Percentiles rank a stretch among this genome's conserved stretches.
phyloP scores from a whole-genome alignment of 495 filamentous ascomycete genomes.

The Aspergillus cavernicola region DNA sequence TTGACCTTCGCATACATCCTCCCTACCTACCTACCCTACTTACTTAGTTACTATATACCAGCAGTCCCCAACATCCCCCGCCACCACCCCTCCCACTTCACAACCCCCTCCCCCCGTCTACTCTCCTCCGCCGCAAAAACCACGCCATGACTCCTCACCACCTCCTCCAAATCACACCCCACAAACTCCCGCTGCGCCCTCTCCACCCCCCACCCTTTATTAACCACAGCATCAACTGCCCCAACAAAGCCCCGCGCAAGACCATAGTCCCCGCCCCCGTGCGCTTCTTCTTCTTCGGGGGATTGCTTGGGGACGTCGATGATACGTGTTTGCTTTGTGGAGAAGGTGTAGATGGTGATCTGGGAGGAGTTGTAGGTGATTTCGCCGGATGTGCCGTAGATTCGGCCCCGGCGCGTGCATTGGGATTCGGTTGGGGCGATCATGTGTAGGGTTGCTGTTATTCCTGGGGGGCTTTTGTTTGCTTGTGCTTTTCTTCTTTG shows the following conservation, averaged over 20 bases:
- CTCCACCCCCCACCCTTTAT: conserved; percentile 58
- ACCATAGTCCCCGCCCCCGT: conserved; percentile 88
- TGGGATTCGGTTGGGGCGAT: conserved; percentile 82
- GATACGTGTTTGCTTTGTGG: conserved; percentile 17
- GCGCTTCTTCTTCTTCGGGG: conserved; percentile 38
- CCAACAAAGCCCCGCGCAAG: conserved; percentile 73
- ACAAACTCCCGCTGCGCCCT: conserved; percentile 73
- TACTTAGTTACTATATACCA: neutral
- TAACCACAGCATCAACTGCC: conserved; percentile 78
- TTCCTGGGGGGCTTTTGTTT: conserved; percentile 47
- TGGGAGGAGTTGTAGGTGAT: conserved; percentile 61
- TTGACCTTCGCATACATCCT: neutral
- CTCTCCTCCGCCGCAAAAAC: conserved; percentile 95
- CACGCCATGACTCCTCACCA: conserved; percentile 82
- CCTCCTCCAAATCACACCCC: conserved; percentile 79
- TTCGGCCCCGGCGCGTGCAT: conserved; percentile 73
- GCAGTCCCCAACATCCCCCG: conserved; percentile 32
- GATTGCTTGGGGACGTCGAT: conserved; percentile 35
- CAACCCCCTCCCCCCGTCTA: conserved; percentile 59
- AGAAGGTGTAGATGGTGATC: conserved; percentile 44
- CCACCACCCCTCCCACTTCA: conserved; percentile 84
- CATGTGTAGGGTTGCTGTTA: conserved; percentile 92
- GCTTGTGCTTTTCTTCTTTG: conserved; percentile 32
- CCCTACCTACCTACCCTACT: no score
- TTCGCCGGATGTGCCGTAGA: conserved; percentile 86